A percentile compares a stretch with the other conserved stretches of the same genome.
phyloP scores from a whole-genome alignment of 495 filamentous ascomycete species.

The Aspergillus wentii region DNA sequence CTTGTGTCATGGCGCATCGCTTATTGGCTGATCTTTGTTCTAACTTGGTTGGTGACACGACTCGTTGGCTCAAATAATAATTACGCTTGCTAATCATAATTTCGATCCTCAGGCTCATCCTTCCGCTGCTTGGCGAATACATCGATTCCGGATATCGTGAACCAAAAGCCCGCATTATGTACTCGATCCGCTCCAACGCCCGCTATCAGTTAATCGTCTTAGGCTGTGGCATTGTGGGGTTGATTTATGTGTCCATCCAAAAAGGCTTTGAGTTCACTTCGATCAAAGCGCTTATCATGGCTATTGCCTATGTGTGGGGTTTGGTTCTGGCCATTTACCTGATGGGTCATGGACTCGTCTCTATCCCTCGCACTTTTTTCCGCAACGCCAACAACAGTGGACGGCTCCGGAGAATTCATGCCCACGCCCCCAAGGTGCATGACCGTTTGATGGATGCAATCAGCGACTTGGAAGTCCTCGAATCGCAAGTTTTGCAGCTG shows the following conservation, averaged over 20 bases:
- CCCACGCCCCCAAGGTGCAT: slow-evolving; percentile 72
- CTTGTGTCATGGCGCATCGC: slow-evolving; percentile 86
- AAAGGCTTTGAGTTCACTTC: slow-evolving; percentile 62
- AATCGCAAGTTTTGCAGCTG: slow-evolving; percentile 72
- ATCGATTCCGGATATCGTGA: slow-evolving; percentile 90
- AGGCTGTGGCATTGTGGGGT: slow-evolving; percentile 60
- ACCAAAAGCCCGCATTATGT: slow-evolving; percentile 68
- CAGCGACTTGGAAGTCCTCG: slow-evolving; percentile 72
- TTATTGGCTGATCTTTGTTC: slow-evolving; percentile 92
- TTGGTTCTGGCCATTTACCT: slow-evolving; percentile 87
- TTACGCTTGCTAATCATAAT: slow-evolving; percentile 4
- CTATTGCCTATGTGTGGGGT: slow-evolving; percentile 90
- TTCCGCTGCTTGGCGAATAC: slow-evolving; percentile 90
- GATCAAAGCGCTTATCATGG: slow-evolving; percentile 81
- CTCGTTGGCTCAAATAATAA: too few relatives aligned
- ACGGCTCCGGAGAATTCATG: slow-evolving; percentile 67
- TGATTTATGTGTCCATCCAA: slow-evolving; percentile 78
- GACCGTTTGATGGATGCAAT: slow-evolving; percentile 86
- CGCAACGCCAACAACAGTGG: slow-evolving; percentile 68
- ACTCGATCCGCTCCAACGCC: slow-evolving; percentile 80
- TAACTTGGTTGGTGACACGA: slow-evolving; percentile 76
- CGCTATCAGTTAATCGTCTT: slow-evolving; percentile 82
- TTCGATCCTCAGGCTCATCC: slow-evolving; percentile 62
- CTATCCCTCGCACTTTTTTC: slow-evolving; percentile 77
- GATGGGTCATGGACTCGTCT: slow-evolving; percentile 94